Base-by-base conservation (phyloP, 768 basidiomycete species). In the Lactarius akahatsu region DNA sequence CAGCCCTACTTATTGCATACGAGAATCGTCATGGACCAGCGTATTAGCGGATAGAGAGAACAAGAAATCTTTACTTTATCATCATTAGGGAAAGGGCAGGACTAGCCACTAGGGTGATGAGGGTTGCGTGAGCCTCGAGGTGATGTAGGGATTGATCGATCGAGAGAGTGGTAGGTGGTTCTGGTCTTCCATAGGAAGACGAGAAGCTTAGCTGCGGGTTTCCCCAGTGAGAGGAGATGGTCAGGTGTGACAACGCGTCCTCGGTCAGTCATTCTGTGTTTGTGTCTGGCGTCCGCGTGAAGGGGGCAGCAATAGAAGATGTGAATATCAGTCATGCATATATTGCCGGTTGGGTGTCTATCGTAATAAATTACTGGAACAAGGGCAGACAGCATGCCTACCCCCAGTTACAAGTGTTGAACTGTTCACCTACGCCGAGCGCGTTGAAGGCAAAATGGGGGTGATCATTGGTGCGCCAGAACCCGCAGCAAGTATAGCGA, bases 381-480 rank as follows among this genome's bases (percentile, higher is more conserved):
- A 5, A 7, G 18, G 32, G 15, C 11, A 20, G 28, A 26, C 10
- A 61, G 36, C 32, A 65, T 56, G 54, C 23, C 59, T 23, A 66
- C 61, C 40, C 45, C 68, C 38, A 0, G 59, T 69, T 16, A 20
- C 65, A 41, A 65, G 66, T 28, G 40, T 50, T 10, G 43, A 66
- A 41, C 61, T 69, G 30, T 61, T 67, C 28, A n/a, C 16, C 4
- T 32, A 60, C 32, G 38, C 52, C 11, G 59, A 67, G 18, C 61
- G 65, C n/a, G 61, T 41, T 18, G 26, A 57, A n/a, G 68, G 57
- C 47, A 69, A 67, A 55, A 58, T 69, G 4, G 65, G 67, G 20
- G 59, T 63, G 43, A 56, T 69, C 32, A 67, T 65, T 15, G 65
- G 62, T 40, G 38, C 15, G 15, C 10, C 15, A 40, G 15, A 40